A percentile compares a stretch with the other conserved stretches of the same genome.
phyloP scores from a whole-genome alignment of 1,284 basidiomycete genomes.

The Fomes fomentarius region DNA sequence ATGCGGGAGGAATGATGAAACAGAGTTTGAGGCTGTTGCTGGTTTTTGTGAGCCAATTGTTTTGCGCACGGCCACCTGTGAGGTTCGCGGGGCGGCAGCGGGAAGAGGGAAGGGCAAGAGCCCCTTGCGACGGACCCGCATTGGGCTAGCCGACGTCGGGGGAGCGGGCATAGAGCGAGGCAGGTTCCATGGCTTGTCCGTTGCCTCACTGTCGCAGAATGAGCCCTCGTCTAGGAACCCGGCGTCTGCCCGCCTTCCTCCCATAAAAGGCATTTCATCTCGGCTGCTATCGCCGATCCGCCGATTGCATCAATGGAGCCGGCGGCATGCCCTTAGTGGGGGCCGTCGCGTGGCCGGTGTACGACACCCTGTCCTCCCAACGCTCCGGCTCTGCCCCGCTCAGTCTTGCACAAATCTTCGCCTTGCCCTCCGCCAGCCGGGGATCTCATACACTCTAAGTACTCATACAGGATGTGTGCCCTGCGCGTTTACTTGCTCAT shows the following conservation, averaged over 20 bases:
- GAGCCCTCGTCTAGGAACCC: background rate
- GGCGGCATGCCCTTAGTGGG: constrained; percentile 16
- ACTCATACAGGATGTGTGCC: background rate
- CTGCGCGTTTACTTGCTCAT: background rate
- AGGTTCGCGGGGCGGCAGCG: background rate
- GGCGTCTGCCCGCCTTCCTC: background rate
- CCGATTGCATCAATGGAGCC: constrained; percentile 13
- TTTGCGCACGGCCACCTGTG: background rate
- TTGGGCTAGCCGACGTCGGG: constrained; percentile 3
- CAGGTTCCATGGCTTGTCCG: background rate
- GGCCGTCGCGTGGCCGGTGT: background rate
- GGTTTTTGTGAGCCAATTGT: constrained; percentile 6
- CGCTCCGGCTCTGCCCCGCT: background rate
- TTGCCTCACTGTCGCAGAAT: background rate
- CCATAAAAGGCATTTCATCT: constrained; percentile 9
- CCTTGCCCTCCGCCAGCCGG: background rate
- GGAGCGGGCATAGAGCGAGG: no score
- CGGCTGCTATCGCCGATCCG: constrained; percentile 20
- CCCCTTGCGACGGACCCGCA: constrained; percentile 4
- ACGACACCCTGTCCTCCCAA: background rate
- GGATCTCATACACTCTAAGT: background rate
- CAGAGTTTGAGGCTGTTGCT: constrained; percentile 3
- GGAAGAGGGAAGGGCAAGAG: background rate
- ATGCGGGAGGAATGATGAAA: background rate
- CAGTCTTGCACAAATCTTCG: background rate